Evolutionary conservation across 306 rosid genomes (phyloP).

Genomic region (Myrica gale): DNA sequence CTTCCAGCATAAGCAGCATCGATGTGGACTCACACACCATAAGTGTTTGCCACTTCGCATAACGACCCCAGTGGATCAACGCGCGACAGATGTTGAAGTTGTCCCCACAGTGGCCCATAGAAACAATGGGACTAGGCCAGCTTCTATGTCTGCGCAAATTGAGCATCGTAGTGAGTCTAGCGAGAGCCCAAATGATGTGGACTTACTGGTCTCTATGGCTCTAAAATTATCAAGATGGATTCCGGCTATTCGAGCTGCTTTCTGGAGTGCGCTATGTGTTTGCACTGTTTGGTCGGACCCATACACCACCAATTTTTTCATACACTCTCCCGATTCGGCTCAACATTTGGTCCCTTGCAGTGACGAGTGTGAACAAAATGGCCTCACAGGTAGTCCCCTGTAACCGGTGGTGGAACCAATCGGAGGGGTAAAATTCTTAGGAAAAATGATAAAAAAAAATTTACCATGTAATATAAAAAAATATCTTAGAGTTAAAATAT

Average conservation of each 20-base stretch:
- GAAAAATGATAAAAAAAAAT: too few species aligned
- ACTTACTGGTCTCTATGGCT: constrained; percentile 24
- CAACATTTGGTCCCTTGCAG: constrained; percentile 38
- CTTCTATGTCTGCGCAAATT: constrained; percentile 18
- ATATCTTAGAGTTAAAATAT: too few species aligned
- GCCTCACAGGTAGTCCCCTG: constrained; percentile 48
- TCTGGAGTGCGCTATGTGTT: constrained; percentile 36
- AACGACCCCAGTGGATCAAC: constrained; percentile 36
- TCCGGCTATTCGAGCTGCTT: constrained; percentile 37
- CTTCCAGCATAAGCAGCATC: constrained; percentile 47
- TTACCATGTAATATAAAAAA: too few species aligned
- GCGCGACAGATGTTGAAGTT: constrained; percentile 33
- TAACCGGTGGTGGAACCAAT: neutral
- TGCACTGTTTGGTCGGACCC: constrained; percentile 50
- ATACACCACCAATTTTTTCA: constrained; percentile 35
- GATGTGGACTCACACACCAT: constrained; percentile 48
- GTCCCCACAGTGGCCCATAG: constrained; percentile 41
- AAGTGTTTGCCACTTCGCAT: constrained; percentile 27
- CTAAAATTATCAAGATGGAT: constrained; percentile 19
- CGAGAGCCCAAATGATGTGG: constrained; percentile 24
- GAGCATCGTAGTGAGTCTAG: neutral
- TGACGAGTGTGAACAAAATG: constrained; percentile 31
- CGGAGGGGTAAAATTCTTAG: too few species aligned
- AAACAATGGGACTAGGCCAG: constrained; percentile 32
- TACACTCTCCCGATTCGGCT: constrained; percentile 14